Conservation (phyloP, 2,329 filamentous ascomycete genomes). For the Scopulariopsis brevicaulis region DNA sequence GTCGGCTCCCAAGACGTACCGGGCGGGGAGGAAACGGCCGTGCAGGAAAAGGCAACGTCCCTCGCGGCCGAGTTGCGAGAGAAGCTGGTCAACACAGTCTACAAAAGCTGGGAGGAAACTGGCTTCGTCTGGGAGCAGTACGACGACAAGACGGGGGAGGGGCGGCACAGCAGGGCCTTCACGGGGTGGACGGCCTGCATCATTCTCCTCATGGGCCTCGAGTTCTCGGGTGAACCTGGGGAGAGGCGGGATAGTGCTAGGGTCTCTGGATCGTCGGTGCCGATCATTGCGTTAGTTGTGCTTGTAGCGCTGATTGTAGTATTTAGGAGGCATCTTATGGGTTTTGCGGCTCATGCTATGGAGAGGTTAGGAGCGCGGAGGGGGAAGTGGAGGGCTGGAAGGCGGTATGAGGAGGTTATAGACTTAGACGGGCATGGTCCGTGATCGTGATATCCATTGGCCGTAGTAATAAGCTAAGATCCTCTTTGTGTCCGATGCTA, state of each 20-base stretch:
- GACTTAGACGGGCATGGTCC: neutral
- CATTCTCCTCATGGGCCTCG: neutral
- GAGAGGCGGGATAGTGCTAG: neutral
- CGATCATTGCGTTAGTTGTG: neutral
- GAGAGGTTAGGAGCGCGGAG: neutral
- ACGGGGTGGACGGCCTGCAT: constrained; percentile 83
- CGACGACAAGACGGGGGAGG: constrained; percentile 79
- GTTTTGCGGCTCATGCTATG: neutral
- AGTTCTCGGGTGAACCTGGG: neutral
- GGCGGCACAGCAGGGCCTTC: constrained; percentile 93
- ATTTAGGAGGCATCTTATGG: neutral
- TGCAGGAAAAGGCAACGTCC: constrained; percentile 54
- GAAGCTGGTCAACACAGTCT: constrained; percentile 84
- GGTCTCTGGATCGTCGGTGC: neutral
- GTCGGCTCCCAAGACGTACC: constrained; percentile 53
- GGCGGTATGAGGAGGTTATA: neutral
- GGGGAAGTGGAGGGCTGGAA: neutral
- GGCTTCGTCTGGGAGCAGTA: constrained; percentile 99
- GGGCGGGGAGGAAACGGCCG: constrained; percentile 20
- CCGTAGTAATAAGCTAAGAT: too few species aligned
- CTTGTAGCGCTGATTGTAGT: neutral
- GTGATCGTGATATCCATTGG: neutral
- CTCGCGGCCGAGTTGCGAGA: constrained; percentile 68
- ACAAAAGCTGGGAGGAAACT: constrained; percentile 75
- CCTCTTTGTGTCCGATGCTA: too few species aligned